These are phyloP conservation scores for Comarum palustre DNA, from an alignment of 306 rosid species.

Conservation along the genomic window DNA sequence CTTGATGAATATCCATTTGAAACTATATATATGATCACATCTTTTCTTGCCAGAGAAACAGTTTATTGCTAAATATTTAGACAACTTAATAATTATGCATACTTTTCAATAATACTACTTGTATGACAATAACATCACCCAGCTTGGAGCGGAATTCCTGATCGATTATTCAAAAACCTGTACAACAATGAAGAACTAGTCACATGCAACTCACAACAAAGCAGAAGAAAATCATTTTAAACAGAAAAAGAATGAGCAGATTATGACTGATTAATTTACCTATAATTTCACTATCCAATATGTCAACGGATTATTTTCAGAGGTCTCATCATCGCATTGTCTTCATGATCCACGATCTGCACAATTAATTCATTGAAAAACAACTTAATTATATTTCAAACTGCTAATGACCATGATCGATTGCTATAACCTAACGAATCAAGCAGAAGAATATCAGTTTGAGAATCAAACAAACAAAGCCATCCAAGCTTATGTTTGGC, in stretches of 20 bases:
- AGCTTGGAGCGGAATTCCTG: not conserved
- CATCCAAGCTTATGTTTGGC: not conserved
- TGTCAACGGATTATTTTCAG: conserved; percentile 48
- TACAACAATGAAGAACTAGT: not conserved
- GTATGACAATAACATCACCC: too few relatives aligned
- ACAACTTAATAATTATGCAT: not conserved
- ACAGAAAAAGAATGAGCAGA: not conserved
- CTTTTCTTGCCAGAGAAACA: not conserved
- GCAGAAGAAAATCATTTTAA: not conserved
- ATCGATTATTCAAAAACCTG: not conserved
- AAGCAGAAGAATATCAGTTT: not conserved
- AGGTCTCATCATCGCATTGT: conserved; percentile 89
- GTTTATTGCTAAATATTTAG: not conserved
- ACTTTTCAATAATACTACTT: too few relatives aligned
- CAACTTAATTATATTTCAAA: not conserved
- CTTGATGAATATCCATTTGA: not conserved
- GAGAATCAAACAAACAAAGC: not conserved
- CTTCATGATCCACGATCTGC: conserved; percentile 92
- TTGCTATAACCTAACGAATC: not conserved
- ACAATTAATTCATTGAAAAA: not conserved
- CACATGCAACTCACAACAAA: not conserved
- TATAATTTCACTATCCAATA: not conserved
- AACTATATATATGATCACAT: not conserved
- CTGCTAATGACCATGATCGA: not conserved
- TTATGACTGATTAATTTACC: not conserved